These are phyloP conservation scores for Hygrophorus russula DNA, from an alignment of 768 basidiomycete genomes.

Conservation along the genomic window DNA sequence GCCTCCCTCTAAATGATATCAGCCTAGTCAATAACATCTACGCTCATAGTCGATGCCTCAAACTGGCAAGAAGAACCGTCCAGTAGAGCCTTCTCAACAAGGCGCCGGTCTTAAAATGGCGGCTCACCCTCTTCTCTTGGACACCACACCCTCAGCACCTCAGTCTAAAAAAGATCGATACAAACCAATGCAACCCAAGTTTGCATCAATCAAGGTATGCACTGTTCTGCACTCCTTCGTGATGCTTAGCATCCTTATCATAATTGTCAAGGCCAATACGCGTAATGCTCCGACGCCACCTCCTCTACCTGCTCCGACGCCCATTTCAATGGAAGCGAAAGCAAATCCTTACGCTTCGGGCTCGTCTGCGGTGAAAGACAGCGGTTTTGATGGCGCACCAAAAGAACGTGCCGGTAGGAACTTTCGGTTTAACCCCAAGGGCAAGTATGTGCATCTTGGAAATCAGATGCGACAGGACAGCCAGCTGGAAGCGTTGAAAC, in stretches of 20 bases:
- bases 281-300: slow-evolving; percentile 64
- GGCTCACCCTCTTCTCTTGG: slow-evolving; percentile 77
- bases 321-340: slow-evolving; percentile 23
- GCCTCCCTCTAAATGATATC: neutral
- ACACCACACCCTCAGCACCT: slow-evolving; percentile 43
- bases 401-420: slow-evolving; percentile 57
- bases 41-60: slow-evolving; percentile 38
- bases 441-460: slow-evolving; percentile 74
- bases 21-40: neutral
- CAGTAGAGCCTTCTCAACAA: slow-evolving; percentile 54
- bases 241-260: neutral
- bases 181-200: slow-evolving; percentile 99
- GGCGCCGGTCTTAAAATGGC: slow-evolving; percentile 85
- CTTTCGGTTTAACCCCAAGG: slow-evolving; percentile 86
- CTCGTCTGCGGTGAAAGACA: slow-evolving; percentile 39
- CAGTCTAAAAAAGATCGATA: slow-evolving; percentile 86
- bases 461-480: slow-evolving; percentile 63
- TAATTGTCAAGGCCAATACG: slow-evolving; percentile 47
- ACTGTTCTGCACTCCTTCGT: neutral
- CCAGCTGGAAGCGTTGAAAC: slow-evolving; percentile 84
- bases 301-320: slow-evolving; percentile 25
- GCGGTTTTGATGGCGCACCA: slow-evolving; percentile 63
- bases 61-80: slow-evolving; percentile 41
- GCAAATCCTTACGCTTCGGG: slow-evolving; percentile 73
- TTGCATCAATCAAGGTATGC: slow-evolving; percentile 82